These are phyloP conservation scores for Gossypioides kirkii DNA, from an alignment of 345 rosid genomes.

Conservation along the genomic window DNA sequence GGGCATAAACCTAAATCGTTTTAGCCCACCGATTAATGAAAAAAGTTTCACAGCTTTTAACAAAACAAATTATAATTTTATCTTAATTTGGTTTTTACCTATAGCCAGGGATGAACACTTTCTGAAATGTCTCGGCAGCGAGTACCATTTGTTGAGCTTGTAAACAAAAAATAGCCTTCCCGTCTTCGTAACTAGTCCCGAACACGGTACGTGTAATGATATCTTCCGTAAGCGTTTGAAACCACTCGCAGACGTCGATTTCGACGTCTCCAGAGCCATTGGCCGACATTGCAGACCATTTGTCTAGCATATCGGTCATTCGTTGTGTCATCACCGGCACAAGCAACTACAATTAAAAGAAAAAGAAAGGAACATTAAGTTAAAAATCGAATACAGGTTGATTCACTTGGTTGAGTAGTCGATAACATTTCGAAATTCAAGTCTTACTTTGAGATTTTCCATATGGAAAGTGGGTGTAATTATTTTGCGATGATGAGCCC, in stretches of 20 bases:
- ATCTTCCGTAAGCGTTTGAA: conserved; percentile 65
- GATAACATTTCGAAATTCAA: background rate
- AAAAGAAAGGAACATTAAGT: background rate
- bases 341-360: background rate
- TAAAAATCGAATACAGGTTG: background rate
- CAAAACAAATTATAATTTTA: no score
- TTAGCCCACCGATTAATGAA: no score
- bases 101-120: conserved; percentile 67
- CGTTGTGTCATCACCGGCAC: conserved; percentile 18
- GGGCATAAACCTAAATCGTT: conserved; percentile 54
- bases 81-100: conserved; percentile 33
- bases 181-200: conserved; percentile 74
- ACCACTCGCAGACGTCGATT: conserved; percentile 59
- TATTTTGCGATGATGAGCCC: conserved; percentile 72
- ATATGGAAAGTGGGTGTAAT: conserved; percentile 72
- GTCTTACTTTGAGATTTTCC: conserved; percentile 73
- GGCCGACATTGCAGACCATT: conserved; percentile 17
- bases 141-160: conserved; percentile 70
- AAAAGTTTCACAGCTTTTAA: no score
- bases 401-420: no score
- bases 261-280: conserved; percentile 35
- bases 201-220: conserved; percentile 74
- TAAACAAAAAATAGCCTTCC: conserved; percentile 59
- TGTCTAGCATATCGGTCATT: conserved; percentile 18
- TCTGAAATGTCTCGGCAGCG: conserved; percentile 66